Evolutionary conservation across 2,329 filamentous ascomycete genomes (phyloP), one percentile per base, ranked within the genome.

Genomic region (Trichoderma pleuroti): DNA sequence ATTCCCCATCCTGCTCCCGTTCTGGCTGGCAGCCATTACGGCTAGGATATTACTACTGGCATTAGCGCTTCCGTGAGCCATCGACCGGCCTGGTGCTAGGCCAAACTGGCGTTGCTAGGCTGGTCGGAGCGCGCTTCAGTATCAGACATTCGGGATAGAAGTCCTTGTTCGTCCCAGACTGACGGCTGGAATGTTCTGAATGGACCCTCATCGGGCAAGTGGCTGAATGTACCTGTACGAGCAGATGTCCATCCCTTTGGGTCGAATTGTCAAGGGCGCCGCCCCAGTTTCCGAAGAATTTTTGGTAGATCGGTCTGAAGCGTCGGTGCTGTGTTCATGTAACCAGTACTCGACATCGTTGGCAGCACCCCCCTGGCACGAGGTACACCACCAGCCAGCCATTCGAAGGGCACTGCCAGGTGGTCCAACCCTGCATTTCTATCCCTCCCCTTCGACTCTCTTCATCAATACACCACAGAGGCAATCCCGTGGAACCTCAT

Each of bases 41-140:
- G 52, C 32, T 32, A 49, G 54, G 54, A 34, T 61, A 68, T 68
- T 61, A 61, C 52, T 68, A 49, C 57, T 54, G 61, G 57, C 54
- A 26, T 36, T 70, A 70, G 67, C 54, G 67, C 59, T 70, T 70
- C 67, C 67, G 59, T 21, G 39, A 63, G 67, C 67, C 28, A 57
- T 63, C 34, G 32, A 32, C 24, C 59, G 59, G 46, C 59, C 62
- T 56, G 46, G 39, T 39, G 46, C 49, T 39, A 56, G 42, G 30
- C n/a, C 21, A 70, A 30, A n/a, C 32, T 34, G 57, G 67, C 39
- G 66, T 69, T 69, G 42, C 57, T 69, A 49, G 57, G 21, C 42
- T 39, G 24, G 42, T 61, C 56, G 36, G 39, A 59, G 57, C 54
- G 59, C 32, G 34, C 67, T 63, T 56, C 59, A 70, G 32, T 46